Percentiles rank a stretch among this genome's conserved stretches.
phyloP scores from a whole-genome alignment of 768 basidiomycete species.

The Psilocybe cyanescens region DNA sequence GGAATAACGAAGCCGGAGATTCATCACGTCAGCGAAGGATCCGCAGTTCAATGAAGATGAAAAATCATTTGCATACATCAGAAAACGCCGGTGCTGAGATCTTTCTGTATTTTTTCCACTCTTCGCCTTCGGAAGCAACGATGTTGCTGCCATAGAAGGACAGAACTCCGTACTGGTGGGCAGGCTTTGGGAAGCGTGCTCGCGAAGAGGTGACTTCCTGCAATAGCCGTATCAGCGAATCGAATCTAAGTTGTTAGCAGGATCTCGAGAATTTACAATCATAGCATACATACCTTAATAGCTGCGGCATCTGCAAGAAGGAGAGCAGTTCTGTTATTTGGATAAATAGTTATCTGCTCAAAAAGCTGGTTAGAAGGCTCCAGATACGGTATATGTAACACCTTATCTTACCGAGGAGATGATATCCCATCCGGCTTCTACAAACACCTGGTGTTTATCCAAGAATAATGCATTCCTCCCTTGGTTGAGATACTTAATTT shows the following conservation, averaged over 20 bases:
- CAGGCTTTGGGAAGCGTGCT: constrained; percentile 56
- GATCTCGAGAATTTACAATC: too few relatives aligned
- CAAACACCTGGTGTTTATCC: background rate
- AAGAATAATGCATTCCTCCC: constrained; percentile 9
- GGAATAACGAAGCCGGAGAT: background rate
- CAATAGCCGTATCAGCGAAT: background rate
- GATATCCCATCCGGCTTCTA: constrained; percentile 8
- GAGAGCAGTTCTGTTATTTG: background rate
- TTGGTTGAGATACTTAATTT: constrained; percentile 5
- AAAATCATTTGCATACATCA: constrained; percentile 39
- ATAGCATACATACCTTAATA: background rate
- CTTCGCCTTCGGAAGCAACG: constrained; percentile 58
- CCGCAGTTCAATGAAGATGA: background rate
- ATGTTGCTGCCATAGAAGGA: constrained; percentile 59
- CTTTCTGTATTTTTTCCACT: constrained; percentile 67
- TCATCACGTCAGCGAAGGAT: too few relatives aligned
- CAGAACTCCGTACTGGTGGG: constrained; percentile 43
- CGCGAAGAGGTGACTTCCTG: constrained; percentile 32
- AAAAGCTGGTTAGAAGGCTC: too few relatives aligned
- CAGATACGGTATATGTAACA: too few relatives aligned
- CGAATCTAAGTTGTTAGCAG: background rate
- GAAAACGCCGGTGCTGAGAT: constrained; percentile 62
- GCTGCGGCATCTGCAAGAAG: constrained; percentile 6
- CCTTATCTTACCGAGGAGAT: constrained; percentile 2
- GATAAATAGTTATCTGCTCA: constrained; percentile 1